A percentile compares a stretch with the other conserved stretches of the same genome.
These are phyloP conservation scores for Geotrichum restrictum DNA, from an alignment of 1,139 yeast species.

Conservation along the genomic window DNA sequence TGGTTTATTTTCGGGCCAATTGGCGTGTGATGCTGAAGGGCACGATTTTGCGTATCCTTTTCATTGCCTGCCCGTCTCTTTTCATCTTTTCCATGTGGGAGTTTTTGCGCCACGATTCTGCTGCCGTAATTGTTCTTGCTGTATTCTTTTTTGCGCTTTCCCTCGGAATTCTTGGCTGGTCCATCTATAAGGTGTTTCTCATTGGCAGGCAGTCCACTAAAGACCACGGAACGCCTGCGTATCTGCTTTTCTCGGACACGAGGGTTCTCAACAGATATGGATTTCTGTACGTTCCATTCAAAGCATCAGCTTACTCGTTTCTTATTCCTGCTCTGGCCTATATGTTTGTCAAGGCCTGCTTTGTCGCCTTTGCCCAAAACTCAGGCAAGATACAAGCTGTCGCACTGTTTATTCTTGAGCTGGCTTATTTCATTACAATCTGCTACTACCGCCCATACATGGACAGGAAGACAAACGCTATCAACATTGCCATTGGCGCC, in stretches of 20 bases:
- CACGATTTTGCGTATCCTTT: slow-evolving; percentile 70
- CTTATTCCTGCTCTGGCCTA: slow-evolving; percentile 60
- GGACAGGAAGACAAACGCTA: slow-evolving; percentile 88
- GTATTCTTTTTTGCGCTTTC: slow-evolving; percentile 60
- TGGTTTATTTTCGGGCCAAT: slow-evolving; percentile 61
- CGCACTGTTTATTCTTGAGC: slow-evolving; percentile 71
- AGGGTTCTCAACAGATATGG: slow-evolving; percentile 81
- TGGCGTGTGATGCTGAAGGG: slow-evolving; percentile 84
- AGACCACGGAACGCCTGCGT: slow-evolving; percentile 84
- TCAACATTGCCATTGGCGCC: slow-evolving; percentile 78
- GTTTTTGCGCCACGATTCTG: slow-evolving; percentile 76
- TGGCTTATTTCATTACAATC: slow-evolving; percentile 58
- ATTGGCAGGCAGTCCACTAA: slow-evolving; percentile 69
- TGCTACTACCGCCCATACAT: slow-evolving; percentile 79
- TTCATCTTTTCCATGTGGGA: slow-evolving; percentile 84
- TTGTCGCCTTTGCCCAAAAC: slow-evolving; percentile 79
- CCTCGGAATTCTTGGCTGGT: slow-evolving; percentile 62
- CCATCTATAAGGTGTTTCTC: slow-evolving; percentile 61
- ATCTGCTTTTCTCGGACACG: slow-evolving; percentile 78
- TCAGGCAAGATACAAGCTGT: slow-evolving; percentile 80
- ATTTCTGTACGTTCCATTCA: slow-evolving; percentile 81
- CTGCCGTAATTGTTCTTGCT: slow-evolving; percentile 80
- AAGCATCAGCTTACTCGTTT: slow-evolving; percentile 82
- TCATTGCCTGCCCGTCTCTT: slow-evolving; percentile 59
- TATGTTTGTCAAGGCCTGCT: slow-evolving; percentile 66